Base-by-base conservation (phyloP, 2,329 filamentous ascomycete genomes). In the Aspergillus melleus region DNA sequence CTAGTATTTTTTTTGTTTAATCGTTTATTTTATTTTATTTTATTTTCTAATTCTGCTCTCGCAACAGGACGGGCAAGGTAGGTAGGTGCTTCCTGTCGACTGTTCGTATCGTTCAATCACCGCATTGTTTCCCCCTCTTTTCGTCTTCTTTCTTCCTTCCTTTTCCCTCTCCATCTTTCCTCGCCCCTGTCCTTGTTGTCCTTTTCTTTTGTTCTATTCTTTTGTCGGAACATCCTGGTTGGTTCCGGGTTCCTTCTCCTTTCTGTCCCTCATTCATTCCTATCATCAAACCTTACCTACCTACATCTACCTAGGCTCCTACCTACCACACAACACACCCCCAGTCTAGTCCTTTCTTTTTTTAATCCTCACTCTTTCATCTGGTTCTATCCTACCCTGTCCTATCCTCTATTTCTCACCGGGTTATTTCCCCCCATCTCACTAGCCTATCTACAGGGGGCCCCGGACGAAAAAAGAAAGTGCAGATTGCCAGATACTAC, bases 401-500 rank as follows among this genome's bases (percentile, higher is more conserved):
- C 39, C 6, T n/a, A 52, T 12, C 44, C 42, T 49, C 57, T 50
- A 20, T 50, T 32, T 49, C 24, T 49, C 51, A 19, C 44, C 24
- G 44, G 20, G 32, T 22, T 58, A 36, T 14, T 10, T 8, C 42
- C 49, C 30, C 53, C 51, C 57, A 30, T 54, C 55, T 57, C 32
- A 30, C 54, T 46, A 42, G 55, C 29, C 52, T 42, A 24, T 20
- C 44, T 61, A 61, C 59, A 58, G 51, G 51, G 55, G 51, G n/a
- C 29, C 52, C 26, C 51, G 55, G 49, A 54, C 59, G 36, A 42
- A 42, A n/a, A 49, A 36, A 36, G 32, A 51, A 51, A 20, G 49
- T 49, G 47, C 42, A 59, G 26, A 29, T 29, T 29, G 26, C 26
- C 26, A 29, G 52, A 49, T 54, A 55, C 57, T 59, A 58, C 55